Evolutionary conservation across 2,329 filamentous ascomycete species (phyloP).

Genomic region (Pseudocercospora crystallina): DNA sequence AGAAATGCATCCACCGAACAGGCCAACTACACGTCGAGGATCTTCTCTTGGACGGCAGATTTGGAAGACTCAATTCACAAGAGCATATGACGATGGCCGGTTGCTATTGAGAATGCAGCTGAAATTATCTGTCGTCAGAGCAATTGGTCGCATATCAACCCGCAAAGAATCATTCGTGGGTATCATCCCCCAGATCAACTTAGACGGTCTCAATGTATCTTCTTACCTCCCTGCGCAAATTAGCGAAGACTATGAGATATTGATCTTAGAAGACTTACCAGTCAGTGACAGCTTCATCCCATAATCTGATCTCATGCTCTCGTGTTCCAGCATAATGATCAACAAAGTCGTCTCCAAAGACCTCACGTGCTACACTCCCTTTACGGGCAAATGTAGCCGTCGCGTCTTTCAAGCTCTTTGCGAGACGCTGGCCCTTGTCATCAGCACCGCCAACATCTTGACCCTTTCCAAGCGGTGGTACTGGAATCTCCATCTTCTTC

Average conservation of each 20-base stretch:
- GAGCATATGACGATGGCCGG: no score
- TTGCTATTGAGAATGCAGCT: no score
- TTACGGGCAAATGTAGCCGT: conserved; percentile 73
- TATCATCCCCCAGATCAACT: no score
- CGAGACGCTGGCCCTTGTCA: conserved; percentile 74
- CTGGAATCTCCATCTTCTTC: conserved; percentile 81
- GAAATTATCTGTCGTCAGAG: no score
- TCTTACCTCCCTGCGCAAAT: conserved; percentile 36
- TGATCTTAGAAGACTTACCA: conserved; percentile 63
- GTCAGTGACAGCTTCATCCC: conserved; percentile 95
- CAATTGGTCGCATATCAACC: no score
- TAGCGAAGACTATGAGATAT: conserved; percentile 5
- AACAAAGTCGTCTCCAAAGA: conserved; percentile 92
- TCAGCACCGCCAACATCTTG: conserved; percentile 72
- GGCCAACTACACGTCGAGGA: no score
- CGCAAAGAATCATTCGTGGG: no score
- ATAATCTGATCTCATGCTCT: conserved; percentile 84
- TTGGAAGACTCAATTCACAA: no score
- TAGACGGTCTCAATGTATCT: conserved; percentile 42
- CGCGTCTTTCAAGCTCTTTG: conserved; percentile 82
- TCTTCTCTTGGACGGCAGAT: no score
- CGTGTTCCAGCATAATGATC: conserved; percentile 92
- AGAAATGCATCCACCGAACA: no score
- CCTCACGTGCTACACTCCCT: conserved; percentile 85
- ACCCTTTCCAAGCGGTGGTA: conserved; percentile 80